phyloP scores from a whole-genome alignment of 805 yeast species.

The Schizosaccharomyces japonicus region DNA sequence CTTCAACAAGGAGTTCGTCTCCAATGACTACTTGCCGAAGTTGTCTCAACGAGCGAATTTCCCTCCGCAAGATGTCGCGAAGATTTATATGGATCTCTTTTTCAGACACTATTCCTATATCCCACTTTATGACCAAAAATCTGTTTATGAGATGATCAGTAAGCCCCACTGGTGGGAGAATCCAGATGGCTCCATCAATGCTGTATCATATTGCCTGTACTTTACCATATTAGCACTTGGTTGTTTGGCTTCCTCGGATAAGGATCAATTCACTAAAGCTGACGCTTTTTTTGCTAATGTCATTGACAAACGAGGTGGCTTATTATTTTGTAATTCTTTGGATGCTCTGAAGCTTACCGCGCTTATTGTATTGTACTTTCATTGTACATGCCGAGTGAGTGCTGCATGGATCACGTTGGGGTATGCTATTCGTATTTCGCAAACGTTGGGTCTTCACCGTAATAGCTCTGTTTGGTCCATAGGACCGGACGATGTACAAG shows the following conservation, averaged over 20 bases:
- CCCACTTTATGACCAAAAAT: not conserved
- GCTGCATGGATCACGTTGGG: constrained; percentile 7
- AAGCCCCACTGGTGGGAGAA: not conserved
- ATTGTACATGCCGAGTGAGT: constrained; percentile 8
- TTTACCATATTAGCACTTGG: not conserved
- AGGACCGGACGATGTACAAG: constrained; percentile 5
- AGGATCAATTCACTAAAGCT: not conserved
- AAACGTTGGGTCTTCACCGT: constrained; percentile 11
- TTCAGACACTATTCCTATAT: not conserved
- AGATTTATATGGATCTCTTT: not conserved
- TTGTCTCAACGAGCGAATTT: not conserved
- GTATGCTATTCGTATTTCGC: constrained; percentile 11
- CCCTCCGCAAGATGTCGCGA: not conserved
- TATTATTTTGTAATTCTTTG: constrained; percentile 4
- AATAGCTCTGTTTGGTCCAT: constrained; percentile 6
- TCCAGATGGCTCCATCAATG: not conserved
- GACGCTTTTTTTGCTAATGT: not conserved
- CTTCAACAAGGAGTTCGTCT: not conserved
- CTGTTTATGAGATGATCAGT: not conserved
- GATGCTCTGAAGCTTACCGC: constrained; percentile 9
- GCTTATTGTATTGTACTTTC: constrained; percentile 7
- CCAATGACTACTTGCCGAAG: too few relatives aligned
- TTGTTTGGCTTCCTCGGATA: not conserved
- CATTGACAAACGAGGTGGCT: not conserved
- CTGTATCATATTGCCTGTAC: not conserved